These are phyloP conservation scores for Angomonas desouzai DNA, from an alignment of 208 protist genomes.

Conservation along the genomic window DNA sequence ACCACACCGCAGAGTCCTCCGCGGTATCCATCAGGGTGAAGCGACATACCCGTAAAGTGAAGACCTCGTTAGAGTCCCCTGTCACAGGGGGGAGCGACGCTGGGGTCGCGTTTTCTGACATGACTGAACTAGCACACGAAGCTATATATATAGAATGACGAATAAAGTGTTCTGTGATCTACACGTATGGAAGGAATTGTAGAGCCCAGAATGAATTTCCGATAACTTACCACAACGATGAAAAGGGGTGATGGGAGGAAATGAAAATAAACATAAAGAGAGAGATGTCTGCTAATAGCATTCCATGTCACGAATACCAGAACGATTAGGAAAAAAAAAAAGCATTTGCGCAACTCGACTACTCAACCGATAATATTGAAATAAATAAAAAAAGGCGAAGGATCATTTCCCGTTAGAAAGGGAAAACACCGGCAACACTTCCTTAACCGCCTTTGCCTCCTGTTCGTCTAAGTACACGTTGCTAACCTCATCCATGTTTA, in stretches of 20 bases:
- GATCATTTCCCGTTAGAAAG: conserved; percentile 9
- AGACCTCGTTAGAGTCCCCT: conserved; percentile 10
- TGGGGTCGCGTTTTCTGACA: not conserved
- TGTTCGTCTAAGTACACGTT: conserved; percentile 41
- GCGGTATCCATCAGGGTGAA: conserved; percentile 82
- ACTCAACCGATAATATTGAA: no score
- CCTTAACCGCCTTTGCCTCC: conserved; percentile 21
- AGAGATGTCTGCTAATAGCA: no score
- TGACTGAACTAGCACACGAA: not conserved
- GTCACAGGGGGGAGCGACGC: not conserved
- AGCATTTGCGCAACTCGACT: no score
- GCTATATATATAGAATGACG: no score
- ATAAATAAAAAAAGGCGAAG: not conserved
- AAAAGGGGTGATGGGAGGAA: no score
- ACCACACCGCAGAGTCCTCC: conserved; percentile 67
- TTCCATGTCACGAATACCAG: no score
- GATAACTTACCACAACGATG: no score
- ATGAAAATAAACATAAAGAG: no score
- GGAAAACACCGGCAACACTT: conserved; percentile 22
- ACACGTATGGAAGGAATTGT: no score
- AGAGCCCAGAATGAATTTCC: no score
- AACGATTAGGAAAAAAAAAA: not conserved
- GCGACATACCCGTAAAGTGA: conserved; percentile 49
- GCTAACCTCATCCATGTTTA: conserved; percentile 71
- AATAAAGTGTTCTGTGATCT: no score